Evolutionary conservation across 2,329 filamentous ascomycete genomes (phyloP), one percentile per base, ranked within the genome.

Genomic region (Albifimbria verrucaria): DNA sequence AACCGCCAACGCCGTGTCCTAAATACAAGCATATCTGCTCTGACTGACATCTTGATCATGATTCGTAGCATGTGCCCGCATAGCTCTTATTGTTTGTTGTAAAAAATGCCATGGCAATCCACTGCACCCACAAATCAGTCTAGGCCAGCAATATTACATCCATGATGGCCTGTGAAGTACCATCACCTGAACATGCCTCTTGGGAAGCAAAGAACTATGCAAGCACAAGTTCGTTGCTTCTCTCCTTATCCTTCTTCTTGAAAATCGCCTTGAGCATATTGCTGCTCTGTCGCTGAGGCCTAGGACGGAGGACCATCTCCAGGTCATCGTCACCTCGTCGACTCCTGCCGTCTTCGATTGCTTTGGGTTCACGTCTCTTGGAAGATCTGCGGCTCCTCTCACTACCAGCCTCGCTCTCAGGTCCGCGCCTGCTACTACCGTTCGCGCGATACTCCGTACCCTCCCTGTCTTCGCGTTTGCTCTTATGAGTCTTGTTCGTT

Each of bases 201-300:
- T 39, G 4, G 18, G 12, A 39, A 39, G 32, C 15, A 39, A 15
- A 32, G 32, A 39, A 17, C 32, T 63, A 69, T 22, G 65, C 67
- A 32, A 65, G 52, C 43, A 69, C 66, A 41, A 68, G 52, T 25
- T 65, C 65, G 32, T 57, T 63, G 28, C 66, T 64, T 47, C 68
- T 68, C 52, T 72, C 70, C 36, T 60, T 65, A 54, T 75, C 74
- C 66, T 79, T 79, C 68, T 80, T 78, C 72, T 79, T 81, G 63
- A 85, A 84, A 53, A 85, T 58, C 3, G 74, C 68, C 71, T 83
- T 84, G 57, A 85, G 74, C 79, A 84, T 80, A 62, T 77, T 83
- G 41, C 62, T 68, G 50, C 65, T 65, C 60, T 73, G 76, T 55
- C 72, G 71, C 59, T 78, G 73, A 56, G 72, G 73, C 65, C 77